Evolutionary conservation across 106 monocot genomes (phyloP), one percentile per base, ranked within the genome.

Genomic region (Acanthochlamys bracteata): DNA sequence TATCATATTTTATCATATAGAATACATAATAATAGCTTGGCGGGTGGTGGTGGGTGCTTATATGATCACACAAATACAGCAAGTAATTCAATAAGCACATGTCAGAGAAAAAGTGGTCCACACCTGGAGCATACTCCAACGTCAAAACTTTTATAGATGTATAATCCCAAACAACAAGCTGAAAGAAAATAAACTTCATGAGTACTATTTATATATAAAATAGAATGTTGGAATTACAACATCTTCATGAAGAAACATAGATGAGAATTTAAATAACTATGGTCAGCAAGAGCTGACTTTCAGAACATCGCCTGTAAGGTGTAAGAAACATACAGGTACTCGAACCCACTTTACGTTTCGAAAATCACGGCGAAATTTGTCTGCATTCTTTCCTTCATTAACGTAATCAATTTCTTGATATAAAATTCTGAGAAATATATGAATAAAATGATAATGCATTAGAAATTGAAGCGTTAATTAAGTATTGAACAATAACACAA

Each of bases 311-410:
- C n/a, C n/a, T n/a, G n/a, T 17, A 19, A 11, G n/a, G 53, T 54
- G 53, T 9, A 69, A 69, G 80, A 72, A 76, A 79, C 91, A 64
- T 98, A 98, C 98, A 47, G 98, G 98, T 71, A 98, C 81, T 7
- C 91, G 84, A 57, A 92, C 98, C 98, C 98, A 98, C 65, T 98
- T 98, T 68, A 98, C 54, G 61, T 98, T 98, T 71, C 98, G 85
- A 75, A 88, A 98, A 86, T 88, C 98, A 25, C 92, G 82, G 53
- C 88, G 88, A 63, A 98, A 98, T 67, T 67, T 98, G 67, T 98
- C 98, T n/a, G 92, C 98, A 83, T 98, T 98, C 60, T 83, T 91
- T 63, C 91, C 98, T 86, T 98, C 98, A 79, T 98, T 88, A 25
- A 98, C 79, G 53, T 98, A 98, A 67, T 98, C 88, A 65, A 98